Evolutionary conservation across 495 filamentous ascomycete species (phyloP).

Genomic region (Thermochaetoides thermophila): DNA sequence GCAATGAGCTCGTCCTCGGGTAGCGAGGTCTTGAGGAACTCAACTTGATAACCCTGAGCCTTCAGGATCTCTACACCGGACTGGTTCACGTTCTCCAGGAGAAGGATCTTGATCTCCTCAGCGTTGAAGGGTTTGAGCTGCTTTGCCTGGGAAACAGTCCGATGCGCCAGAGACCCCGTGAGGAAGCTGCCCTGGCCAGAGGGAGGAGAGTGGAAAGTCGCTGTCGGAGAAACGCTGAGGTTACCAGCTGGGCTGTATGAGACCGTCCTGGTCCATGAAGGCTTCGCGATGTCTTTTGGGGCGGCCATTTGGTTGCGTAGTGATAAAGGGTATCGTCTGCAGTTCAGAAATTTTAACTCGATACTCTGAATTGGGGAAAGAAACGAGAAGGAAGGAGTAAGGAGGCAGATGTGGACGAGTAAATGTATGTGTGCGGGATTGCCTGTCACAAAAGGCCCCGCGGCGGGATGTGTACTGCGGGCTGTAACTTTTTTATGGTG

Average conservation of each 20-base stretch:
- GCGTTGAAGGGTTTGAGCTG: constrained; percentile 91
- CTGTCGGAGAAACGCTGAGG: constrained; percentile 36
- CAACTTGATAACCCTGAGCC: constrained; percentile 89
- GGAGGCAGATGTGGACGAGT: not conserved
- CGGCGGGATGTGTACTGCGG: constrained; percentile 8
- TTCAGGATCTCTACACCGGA: constrained; percentile 70
- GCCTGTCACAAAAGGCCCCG: constrained; percentile 4
- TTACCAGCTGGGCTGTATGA: constrained; percentile 37
- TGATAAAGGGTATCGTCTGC: constrained; percentile 3
- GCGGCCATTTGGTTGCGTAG: constrained; percentile 29
- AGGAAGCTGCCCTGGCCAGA: constrained; percentile 20
- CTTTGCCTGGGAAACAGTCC: constrained; percentile 34
- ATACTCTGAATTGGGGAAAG: too few relatives aligned
- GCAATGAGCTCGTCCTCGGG: constrained; percentile 88
- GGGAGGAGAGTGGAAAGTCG: constrained; percentile 51
- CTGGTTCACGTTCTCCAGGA: constrained; percentile 92
- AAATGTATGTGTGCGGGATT: constrained; percentile 1
- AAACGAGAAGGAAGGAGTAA: too few relatives aligned
- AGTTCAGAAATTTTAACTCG: too few relatives aligned
- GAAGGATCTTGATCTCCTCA: constrained; percentile 86
- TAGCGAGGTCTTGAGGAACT: constrained; percentile 74
- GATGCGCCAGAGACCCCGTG: constrained; percentile 11
- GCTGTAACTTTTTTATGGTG: constrained; percentile 11
- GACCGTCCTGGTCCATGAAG: constrained; percentile 20
- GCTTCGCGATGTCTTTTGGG: constrained; percentile 24